These are phyloP conservation scores for Moesziomyces antarcticus DNA, from an alignment of 1,284 basidiomycete species.

Conservation along the genomic window DNA sequence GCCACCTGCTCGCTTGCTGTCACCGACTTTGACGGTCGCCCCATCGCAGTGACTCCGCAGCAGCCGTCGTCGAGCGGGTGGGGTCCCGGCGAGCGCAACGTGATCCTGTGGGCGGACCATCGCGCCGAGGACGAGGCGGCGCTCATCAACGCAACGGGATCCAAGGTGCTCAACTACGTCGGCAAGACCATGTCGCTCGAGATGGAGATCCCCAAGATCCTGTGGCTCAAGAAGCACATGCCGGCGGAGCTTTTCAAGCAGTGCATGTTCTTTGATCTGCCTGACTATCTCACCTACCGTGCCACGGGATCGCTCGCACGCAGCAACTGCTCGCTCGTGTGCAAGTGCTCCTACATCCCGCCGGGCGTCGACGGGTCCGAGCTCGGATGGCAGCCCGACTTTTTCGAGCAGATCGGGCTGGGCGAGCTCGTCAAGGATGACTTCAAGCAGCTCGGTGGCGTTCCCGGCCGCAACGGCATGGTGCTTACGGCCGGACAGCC, in stretches of 20 bases:
- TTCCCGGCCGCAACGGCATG: conserved; percentile 73
- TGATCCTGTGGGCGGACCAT: conserved; percentile 75
- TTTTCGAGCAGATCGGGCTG: conserved; percentile 65
- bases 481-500: conserved; percentile 92
- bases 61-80: conserved; percentile 54
- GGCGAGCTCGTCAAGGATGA: conserved; percentile 71
- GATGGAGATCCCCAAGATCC: conserved; percentile 78
- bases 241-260: conserved; percentile 77
- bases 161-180: conserved; percentile 90
- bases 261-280: conserved; percentile 95
- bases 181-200: conserved; percentile 87
- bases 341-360: conserved; percentile 97
- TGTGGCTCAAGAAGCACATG: conserved; percentile 96
- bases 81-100: conserved; percentile 51
- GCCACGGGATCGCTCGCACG: conserved; percentile 83
- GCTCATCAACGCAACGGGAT: conserved; percentile 85
- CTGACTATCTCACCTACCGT: conserved; percentile 94
- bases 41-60: conserved; percentile 83
- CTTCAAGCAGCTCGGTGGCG: conserved; percentile 82
- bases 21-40: conserved; percentile 76
- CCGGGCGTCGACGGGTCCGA: conserved; percentile 69
- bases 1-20: conserved; percentile 97
- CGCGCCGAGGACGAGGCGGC: conserved; percentile 91
- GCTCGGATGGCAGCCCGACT: conserved; percentile 65
- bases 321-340: conserved; percentile 91